phyloP scores from a whole-genome alignment of 2,329 filamentous ascomycete species.

The Periconia sp. region DNA sequence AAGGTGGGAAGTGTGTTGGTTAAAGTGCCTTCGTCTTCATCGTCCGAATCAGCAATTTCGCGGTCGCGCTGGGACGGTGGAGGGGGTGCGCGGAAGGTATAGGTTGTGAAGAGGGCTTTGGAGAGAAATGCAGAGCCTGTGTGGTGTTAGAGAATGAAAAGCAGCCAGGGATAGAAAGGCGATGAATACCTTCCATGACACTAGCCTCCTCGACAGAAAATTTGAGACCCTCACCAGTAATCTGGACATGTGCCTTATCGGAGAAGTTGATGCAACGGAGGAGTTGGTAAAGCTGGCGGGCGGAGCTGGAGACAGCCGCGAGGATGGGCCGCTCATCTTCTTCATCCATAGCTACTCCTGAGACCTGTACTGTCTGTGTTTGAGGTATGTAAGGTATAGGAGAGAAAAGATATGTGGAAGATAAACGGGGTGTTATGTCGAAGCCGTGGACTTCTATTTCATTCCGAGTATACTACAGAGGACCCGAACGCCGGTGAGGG shows the following conservation, averaged over 20 bases:
- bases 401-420: constrained; percentile 8
- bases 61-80: constrained; percentile 48
- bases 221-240: constrained; percentile 82
- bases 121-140: constrained; percentile 81
- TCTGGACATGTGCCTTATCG: constrained; percentile 70
- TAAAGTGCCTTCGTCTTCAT: constrained; percentile 47
- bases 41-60: constrained; percentile 26
- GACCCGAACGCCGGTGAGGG: constrained; percentile 34
- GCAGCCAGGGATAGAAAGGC: not conserved
- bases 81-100: constrained; percentile 66
- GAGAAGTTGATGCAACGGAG: constrained; percentile 68
- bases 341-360: constrained; percentile 42
- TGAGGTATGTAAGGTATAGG: constrained; percentile 3
- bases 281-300: constrained; percentile 73
- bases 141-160: constrained; percentile 12
- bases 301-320: constrained; percentile 77
- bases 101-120: constrained; percentile 86
- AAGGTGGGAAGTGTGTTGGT: constrained; percentile 68
- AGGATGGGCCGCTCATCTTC: constrained; percentile 63
- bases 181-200: constrained; percentile 79
- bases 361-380: constrained; percentile 1
- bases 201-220: constrained; percentile 88
- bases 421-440: constrained; percentile 27
- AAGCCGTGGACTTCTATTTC: constrained; percentile 40
- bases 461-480: constrained; percentile 47